Evolutionary conservation across 208 protist species (phyloP).

Genomic region (Wallacemonas sp.): DNA sequence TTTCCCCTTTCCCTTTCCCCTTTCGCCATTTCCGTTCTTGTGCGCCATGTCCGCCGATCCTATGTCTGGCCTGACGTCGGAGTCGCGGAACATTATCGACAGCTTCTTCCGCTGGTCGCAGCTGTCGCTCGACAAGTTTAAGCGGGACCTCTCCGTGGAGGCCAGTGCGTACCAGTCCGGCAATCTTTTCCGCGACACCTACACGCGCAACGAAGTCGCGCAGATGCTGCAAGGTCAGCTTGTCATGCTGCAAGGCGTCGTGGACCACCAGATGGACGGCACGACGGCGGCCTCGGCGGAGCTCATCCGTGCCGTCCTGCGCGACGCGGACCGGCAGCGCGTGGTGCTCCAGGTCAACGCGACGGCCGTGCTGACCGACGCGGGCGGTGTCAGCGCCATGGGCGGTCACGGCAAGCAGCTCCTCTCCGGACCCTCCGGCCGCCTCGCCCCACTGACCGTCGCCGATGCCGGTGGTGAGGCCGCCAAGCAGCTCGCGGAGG

Average conservation of each 20-base stretch:
- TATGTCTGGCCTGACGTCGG: conserved; percentile 51
- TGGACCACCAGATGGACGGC: conserved; percentile 53
- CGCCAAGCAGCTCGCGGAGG: conserved; percentile 60
- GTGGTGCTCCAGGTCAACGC: conserved; percentile 53
- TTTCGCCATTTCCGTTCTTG: background rate
- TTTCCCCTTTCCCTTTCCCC: background rate
- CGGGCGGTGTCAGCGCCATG: conserved; percentile 50
- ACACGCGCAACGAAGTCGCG: conserved; percentile 46
- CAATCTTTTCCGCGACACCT: conserved; percentile 56
- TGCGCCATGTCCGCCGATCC: conserved; percentile 25
- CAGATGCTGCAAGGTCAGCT: conserved; percentile 62
- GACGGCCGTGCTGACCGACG: conserved; percentile 52
- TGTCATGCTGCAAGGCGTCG: conserved; percentile 48
- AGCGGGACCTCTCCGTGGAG: conserved; percentile 62
- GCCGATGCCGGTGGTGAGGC: conserved; percentile 60
- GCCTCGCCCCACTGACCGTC: conserved; percentile 62
- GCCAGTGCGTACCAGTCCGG: conserved; percentile 50
- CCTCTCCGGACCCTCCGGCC: conserved; percentile 52
- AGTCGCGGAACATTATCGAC: conserved; percentile 55
- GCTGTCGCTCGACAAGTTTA: conserved; percentile 67
- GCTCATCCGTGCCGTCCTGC: conserved; percentile 67
- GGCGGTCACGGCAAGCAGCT: conserved; percentile 54
- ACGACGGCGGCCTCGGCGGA: conserved; percentile 50
- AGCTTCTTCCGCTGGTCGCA: conserved; percentile 64
- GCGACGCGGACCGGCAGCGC: conserved; percentile 68